Evolutionary conservation across 805 yeast genomes (phyloP), one percentile per base, ranked within the genome.

Genomic region (Pichia membranifaciens): DNA sequence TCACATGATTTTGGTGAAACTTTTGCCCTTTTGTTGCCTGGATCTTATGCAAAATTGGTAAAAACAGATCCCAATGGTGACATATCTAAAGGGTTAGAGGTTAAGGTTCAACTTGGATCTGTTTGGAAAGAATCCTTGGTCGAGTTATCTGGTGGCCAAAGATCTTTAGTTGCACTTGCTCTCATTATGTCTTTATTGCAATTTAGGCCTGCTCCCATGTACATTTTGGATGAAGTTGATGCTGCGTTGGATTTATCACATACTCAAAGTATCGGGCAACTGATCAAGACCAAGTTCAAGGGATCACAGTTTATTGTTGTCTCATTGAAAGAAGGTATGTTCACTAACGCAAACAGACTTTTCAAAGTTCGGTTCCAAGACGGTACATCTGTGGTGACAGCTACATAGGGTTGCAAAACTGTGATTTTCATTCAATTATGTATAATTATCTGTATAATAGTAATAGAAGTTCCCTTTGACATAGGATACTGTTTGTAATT

Each of bases 171-270:
- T 53, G 99, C 99, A 0, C 70, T 93, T 48, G 87, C 98, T 3
- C 72, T 91, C 56, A 93, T 93, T 56, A 76, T 91, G 80, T 96
- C 98, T 0, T 72, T 93, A 51, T 71, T 93, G 43, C 96, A 89
- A 64, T 91, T 86, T 72, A 87, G 89, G 64, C 99, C 99, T 5
- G 99, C 99, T 1, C 99, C 99, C 7, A 87, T 93, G 96, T 93
- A 93, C 61, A 91, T 93, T 56, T 71, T 93, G 49, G 99, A 93
- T 67, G 99, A 93, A 68, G 97, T 93, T 34, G 99, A 93, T 69
- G 99, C 99, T 1, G 99, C 99, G 1, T 74, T 93, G 54, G 99
- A 93, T 72, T 75, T 91, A 54, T 87, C 95, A 50, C 99, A 93
- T 62, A 93, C 99, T 1, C 98, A 93, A 65, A 93, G 93, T 59